phyloP scores from a whole-genome alignment of 2,329 filamentous ascomycete species.

The Tolypocladium tundrense region DNA sequence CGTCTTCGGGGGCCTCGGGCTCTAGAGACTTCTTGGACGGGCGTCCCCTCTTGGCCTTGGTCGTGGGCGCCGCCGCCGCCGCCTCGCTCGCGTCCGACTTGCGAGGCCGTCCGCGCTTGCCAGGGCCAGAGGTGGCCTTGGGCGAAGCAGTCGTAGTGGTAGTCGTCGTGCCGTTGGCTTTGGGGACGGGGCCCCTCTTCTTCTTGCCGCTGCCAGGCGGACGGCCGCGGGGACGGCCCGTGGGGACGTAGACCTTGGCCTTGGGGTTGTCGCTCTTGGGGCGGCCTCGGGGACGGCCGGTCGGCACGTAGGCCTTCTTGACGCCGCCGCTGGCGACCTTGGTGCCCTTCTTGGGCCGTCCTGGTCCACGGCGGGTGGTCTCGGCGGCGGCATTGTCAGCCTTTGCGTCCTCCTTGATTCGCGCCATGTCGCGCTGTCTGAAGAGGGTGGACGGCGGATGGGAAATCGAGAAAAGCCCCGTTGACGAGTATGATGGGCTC shows the following conservation, averaged over 20 bases:
- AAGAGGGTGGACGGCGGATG: background rate
- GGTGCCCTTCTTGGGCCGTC: slow-evolving; percentile 11
- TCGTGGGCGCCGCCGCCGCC: slow-evolving; percentile 7
- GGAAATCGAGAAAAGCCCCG: background rate
- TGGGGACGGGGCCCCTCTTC: slow-evolving; percentile 1
- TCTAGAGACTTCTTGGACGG: background rate
- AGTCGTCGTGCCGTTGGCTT: background rate
- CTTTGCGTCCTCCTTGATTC: slow-evolving; percentile 19
- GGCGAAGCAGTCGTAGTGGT: background rate
- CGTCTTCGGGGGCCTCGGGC: slow-evolving; percentile 15
- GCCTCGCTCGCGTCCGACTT: slow-evolving; percentile 11
- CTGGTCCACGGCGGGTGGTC: slow-evolving; percentile 14
- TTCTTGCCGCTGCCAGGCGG: slow-evolving; percentile 31
- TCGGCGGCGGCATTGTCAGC: slow-evolving; percentile 5
- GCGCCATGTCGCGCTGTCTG: slow-evolving; percentile 14
- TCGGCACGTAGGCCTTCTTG: slow-evolving; percentile 23
- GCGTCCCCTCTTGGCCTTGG: slow-evolving; percentile 1
- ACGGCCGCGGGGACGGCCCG: slow-evolving; percentile 36
- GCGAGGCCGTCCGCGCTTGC: slow-evolving; percentile 20
- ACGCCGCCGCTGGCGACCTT: slow-evolving; percentile 29
- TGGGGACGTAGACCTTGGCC: slow-evolving; percentile 21
- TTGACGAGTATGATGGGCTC: background rate
- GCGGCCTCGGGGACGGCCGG: slow-evolving; percentile 32
- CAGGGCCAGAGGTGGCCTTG: slow-evolving; percentile 5
- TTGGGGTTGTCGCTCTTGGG: slow-evolving; percentile 25